Evolutionary conservation across 257 asterid genomes (phyloP).

Genomic region (Solanum lycopersicoides): DNA sequence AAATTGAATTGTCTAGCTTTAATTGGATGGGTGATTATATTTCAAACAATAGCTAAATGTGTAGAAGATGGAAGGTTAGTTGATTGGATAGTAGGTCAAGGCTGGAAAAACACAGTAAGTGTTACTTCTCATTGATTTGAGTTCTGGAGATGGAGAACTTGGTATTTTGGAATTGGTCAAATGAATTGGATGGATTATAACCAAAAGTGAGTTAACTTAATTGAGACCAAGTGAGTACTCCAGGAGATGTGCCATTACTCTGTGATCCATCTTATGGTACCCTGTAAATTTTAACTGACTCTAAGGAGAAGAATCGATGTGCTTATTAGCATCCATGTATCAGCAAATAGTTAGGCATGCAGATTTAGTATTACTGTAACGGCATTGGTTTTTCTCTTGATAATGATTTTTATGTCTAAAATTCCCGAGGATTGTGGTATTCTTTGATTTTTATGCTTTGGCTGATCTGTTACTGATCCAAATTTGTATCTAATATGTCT

Average conservation of each 20-base stretch:
- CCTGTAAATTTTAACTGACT: neutral
- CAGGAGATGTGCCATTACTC: neutral
- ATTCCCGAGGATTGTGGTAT: neutral
- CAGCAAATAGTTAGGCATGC: neutral
- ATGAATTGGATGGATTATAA: neutral
- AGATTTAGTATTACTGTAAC: neutral
- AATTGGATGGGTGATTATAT: neutral
- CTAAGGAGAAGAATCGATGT: neutral
- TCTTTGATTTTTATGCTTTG: neutral
- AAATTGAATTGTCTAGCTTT: neutral
- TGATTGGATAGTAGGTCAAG: neutral
- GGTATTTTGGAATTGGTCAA: neutral
- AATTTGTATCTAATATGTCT: neutral
- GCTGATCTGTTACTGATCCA: neutral
- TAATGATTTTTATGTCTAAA: neutral
- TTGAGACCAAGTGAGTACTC: neutral
- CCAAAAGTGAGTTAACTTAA: neutral
- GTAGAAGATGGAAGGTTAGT: neutral
- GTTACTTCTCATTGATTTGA: neutral
- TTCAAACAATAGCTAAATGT: neutral
- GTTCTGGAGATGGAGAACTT: neutral
- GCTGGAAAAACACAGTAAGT: neutral
- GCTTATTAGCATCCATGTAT: neutral
- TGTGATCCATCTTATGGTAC: neutral
- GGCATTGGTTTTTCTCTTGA: neutral